Evolutionary conservation across 225 moss, liverwort and hornwort species (phyloP).

Genomic region (Asterella californica): DNA sequence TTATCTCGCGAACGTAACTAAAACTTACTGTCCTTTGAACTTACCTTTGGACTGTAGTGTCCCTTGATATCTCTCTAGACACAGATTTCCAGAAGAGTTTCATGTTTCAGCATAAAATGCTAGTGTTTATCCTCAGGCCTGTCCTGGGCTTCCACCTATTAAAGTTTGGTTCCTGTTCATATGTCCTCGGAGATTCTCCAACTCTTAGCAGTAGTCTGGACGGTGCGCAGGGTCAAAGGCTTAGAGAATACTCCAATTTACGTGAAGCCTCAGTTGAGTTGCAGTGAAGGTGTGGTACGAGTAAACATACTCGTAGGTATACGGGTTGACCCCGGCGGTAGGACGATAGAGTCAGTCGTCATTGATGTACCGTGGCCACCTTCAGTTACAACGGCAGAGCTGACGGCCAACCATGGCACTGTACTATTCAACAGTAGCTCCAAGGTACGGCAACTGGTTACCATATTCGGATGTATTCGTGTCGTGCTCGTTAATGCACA

Average conservation of each 20-base stretch:
- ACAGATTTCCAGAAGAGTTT: background rate
- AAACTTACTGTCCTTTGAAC: background rate
- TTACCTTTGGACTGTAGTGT: too few species aligned
- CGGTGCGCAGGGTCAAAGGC: conserved; percentile 64
- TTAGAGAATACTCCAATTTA: conserved; percentile 87
- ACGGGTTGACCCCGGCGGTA: conserved; percentile 79
- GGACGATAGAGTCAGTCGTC: conserved; percentile 78
- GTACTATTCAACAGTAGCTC: conserved; percentile 69
- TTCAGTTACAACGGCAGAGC: conserved; percentile 60
- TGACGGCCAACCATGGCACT: conserved; percentile 82
- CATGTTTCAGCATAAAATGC: background rate
- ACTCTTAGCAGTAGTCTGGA: background rate
- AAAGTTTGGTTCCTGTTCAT: background rate
- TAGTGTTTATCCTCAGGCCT: background rate
- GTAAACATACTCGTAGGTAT: conserved; percentile 83
- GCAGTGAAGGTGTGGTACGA: conserved; percentile 71
- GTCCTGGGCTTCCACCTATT: background rate
- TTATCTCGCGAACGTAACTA: background rate
- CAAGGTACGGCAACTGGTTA: conserved; percentile 47
- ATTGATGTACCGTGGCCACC: conserved; percentile 84
- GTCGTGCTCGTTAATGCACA: too few species aligned
- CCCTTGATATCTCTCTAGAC: too few species aligned
- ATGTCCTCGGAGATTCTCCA: background rate
- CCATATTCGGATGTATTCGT: background rate
- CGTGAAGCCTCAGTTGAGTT: conserved; percentile 90